These are phyloP conservation scores for Colletotrichum orchidophilum DNA, from an alignment of 2,329 filamentous ascomycete genomes.

Conservation along the genomic window DNA sequence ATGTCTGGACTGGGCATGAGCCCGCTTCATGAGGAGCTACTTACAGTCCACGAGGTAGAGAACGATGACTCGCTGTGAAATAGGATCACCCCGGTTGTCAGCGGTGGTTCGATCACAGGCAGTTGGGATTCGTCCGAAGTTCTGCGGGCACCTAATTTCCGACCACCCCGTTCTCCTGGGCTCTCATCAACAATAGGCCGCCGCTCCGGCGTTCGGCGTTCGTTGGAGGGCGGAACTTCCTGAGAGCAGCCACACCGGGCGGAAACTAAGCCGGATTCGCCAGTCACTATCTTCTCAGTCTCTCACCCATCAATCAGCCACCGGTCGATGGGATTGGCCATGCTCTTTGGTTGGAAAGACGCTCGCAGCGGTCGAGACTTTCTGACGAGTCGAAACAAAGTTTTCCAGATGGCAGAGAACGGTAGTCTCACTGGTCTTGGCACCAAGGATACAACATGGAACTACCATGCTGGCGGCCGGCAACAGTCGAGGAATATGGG, in stretches of 20 bases:
- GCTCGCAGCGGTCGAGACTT: background rate
- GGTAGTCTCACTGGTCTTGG: constrained; percentile 15
- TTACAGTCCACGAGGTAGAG: background rate
- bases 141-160: constrained; percentile 27
- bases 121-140: constrained; percentile 30
- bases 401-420: background rate
- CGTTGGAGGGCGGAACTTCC: background rate
- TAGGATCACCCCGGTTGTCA: constrained; percentile 18
- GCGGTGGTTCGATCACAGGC: constrained; percentile 10
- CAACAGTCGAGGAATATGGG: background rate
- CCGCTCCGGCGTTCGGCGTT: constrained; percentile 19
- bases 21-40: constrained; percentile 4
- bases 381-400: background rate
- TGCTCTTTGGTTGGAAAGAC: background rate
- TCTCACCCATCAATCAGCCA: background rate
- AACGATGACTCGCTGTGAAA: constrained; percentile 24
- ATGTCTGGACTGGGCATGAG: constrained; percentile 17
- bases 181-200: background rate
- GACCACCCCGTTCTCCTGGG: background rate
- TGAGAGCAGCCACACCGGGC: background rate
- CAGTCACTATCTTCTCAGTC: background rate
- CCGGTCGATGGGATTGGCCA: background rate
- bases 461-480: background rate
- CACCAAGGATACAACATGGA: constrained; percentile 12
- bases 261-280: background rate